Base-by-base conservation (phyloP, 371 early-diverging fungal genomes). In the Actinomucor elegans region DNA sequence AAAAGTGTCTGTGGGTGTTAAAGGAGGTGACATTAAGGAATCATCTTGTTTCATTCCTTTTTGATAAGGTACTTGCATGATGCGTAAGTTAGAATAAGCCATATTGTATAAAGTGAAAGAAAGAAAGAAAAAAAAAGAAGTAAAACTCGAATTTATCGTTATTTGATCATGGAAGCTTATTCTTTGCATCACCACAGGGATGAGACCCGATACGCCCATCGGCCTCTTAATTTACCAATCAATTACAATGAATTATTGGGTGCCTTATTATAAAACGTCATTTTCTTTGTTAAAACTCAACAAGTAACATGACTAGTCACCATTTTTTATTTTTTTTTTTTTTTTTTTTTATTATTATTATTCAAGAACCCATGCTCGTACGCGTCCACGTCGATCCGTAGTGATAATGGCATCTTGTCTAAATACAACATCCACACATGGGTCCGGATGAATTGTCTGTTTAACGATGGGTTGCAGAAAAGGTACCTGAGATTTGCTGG, bases 321-420 rank as follows among this genome's bases (percentile, higher is more conserved):
- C n/a, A n/a, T n/a, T n/a, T n/a, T n/a, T n/a, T n/a, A n/a, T n/a
- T n/a, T n/a, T n/a, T n/a, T n/a, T n/a, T n/a, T n/a, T n/a, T n/a
- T n/a, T n/a, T n/a, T n/a, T n/a, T n/a, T n/a, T n/a, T n/a, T n/a
- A n/a, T n/a, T n/a, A n/a, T n/a, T n/a, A n/a, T n/a, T n/a, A n/a
- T n/a, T n/a, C n/a, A n/a, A n/a, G n/a, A n/a, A n/a, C 57, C 94
- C 94, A 96, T 29, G 88, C 67, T 54, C 86, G 87, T 48, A 94
- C 69, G 29, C 77, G 70, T 8, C 95, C 94, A 21, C 80, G 69
- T 24, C 89, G 80, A 63, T 94, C 92, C 5, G 91, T 84, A 0
- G 94, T 93, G 24, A 92, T 78, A 15, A 96, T 76, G 10, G 81
- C 70, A 64, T 91, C 88, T 42, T 87, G 87, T 10, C 82, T 77